Percentiles rank a stretch among this genome's conserved stretches.
phyloP scores from a whole-genome alignment of 306 rosid genomes.

The Prunus fruticosa region DNA sequence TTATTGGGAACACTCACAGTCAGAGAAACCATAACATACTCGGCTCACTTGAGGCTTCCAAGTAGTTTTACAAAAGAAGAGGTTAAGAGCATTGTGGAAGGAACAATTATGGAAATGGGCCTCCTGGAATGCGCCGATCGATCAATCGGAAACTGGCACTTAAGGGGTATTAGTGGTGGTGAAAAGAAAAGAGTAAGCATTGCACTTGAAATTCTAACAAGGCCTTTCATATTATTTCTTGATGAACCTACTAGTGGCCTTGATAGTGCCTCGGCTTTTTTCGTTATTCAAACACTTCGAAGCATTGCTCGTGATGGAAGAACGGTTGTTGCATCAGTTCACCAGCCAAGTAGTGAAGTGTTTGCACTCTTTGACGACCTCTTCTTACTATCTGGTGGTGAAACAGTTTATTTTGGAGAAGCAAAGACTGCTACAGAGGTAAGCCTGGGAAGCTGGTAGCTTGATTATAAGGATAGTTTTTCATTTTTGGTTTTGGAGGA shows the following conservation, averaged over 20 bases:
- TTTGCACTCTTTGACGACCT: constrained; percentile 91
- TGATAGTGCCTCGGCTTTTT: constrained; percentile 85
- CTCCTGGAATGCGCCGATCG: constrained; percentile 78
- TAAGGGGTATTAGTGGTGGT: constrained; percentile 83
- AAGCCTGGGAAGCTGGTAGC: constrained; percentile 1
- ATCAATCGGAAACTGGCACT: constrained; percentile 75
- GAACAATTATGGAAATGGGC: constrained; percentile 84
- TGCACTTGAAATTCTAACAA: constrained; percentile 80
- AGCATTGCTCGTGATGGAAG: constrained; percentile 77
- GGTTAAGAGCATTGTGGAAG: constrained; percentile 48
- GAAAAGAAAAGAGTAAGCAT: constrained; percentile 85
- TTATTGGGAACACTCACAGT: constrained; percentile 74
- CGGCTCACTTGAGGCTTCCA: constrained; percentile 70
- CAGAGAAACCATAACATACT: constrained; percentile 67
- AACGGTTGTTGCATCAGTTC: constrained; percentile 77
- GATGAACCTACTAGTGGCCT: constrained; percentile 93
- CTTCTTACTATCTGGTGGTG: constrained; percentile 72
- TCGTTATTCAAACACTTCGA: constrained; percentile 74
- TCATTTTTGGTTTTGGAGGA: background rate
- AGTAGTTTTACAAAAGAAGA: constrained; percentile 50
- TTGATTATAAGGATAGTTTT: background rate
- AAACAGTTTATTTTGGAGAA: constrained; percentile 82
- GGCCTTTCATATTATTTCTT: constrained; percentile 69
- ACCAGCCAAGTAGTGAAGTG: constrained; percentile 84
- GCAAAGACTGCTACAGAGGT: constrained; percentile 77